Percentiles rank a stretch among this genome's conserved stretches.
Conservation (phyloP, 805 yeast genomes). For the Candida suzukii region DNA sequence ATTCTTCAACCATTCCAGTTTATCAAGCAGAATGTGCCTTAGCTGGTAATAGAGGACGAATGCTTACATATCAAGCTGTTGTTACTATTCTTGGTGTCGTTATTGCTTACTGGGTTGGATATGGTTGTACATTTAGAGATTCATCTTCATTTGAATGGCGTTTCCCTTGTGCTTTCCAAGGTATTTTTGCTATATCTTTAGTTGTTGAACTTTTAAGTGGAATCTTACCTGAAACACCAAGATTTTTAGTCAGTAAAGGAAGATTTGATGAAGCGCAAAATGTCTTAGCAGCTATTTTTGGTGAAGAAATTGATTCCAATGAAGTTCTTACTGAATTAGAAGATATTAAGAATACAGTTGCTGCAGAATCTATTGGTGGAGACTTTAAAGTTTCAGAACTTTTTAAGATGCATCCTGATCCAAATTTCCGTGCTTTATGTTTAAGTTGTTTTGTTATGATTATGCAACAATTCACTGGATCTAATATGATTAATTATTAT, state of each 20-base stretch:
- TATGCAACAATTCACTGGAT: constrained; percentile 66
- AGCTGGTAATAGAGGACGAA: constrained; percentile 58
- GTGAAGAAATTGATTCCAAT: constrained; percentile 16
- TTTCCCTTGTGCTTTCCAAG: constrained; percentile 72
- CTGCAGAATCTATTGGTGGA: constrained; percentile 24
- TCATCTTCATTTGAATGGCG: constrained; percentile 62
- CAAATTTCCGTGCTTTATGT: constrained; percentile 52
- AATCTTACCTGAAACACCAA: constrained; percentile 58
- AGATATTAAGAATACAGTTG: constrained; percentile 25
- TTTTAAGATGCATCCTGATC: constrained; percentile 39
- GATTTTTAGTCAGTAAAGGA: constrained; percentile 56
- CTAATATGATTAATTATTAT: constrained; percentile 65
- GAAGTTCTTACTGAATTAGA: constrained; percentile 16
- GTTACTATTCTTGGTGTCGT: constrained; percentile 68
- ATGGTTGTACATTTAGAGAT: constrained; percentile 54
- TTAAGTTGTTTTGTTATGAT: constrained; percentile 62
- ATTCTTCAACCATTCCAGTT: constrained; percentile 73
- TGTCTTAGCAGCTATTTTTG: constrained; percentile 37
- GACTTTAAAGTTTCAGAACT: constrained; percentile 35
- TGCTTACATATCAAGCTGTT: constrained; percentile 66
- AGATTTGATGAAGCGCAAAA: constrained; percentile 45
- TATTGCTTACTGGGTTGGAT: constrained; percentile 73
- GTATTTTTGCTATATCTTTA: constrained; percentile 43
- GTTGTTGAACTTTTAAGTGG: constrained; percentile 29
- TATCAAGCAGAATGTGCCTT: constrained; percentile 75